Conservation (phyloP, 1,284 basidiomycete genomes). For the Ceratobasidium sp. region DNA sequence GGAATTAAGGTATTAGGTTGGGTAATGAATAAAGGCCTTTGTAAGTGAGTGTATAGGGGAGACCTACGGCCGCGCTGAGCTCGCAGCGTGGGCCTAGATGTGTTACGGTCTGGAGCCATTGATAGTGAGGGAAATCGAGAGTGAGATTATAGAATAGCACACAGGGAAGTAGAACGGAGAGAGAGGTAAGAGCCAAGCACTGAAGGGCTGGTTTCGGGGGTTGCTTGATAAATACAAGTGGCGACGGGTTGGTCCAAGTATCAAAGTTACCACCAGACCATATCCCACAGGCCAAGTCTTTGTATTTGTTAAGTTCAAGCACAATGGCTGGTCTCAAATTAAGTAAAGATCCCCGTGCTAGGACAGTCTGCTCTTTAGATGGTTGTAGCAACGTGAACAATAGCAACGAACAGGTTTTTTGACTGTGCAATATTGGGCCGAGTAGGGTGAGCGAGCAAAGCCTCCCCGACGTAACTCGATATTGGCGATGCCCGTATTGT, state of each 20-base stretch:
- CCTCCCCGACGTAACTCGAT: no score
- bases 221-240: not conserved
- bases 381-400: no score
- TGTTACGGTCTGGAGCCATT: not conserved
- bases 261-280: not conserved
- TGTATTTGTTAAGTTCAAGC: not conserved
- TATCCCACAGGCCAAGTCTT: not conserved
- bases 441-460: no score
- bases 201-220: not conserved
- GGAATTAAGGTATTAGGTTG: not conserved
- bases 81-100: slow-evolving; percentile 26
- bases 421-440: no score
- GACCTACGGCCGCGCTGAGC: slow-evolving; percentile 42
- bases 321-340: no score
- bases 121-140: slow-evolving; percentile 21
- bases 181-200: not conserved
- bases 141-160: not conserved
- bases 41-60: slow-evolving; percentile 41
- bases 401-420: no score
- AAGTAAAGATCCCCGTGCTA: no score
- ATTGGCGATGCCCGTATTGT: no score
- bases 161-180: not conserved
- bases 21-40: slow-evolving; percentile 13
- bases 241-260: not conserved
- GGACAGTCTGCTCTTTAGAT: no score